Evolutionary conservation across 441 rosid species (phyloP), one percentile per base, ranked within the genome.

Genomic region (Euphorbia schlechtendalii): DNA sequence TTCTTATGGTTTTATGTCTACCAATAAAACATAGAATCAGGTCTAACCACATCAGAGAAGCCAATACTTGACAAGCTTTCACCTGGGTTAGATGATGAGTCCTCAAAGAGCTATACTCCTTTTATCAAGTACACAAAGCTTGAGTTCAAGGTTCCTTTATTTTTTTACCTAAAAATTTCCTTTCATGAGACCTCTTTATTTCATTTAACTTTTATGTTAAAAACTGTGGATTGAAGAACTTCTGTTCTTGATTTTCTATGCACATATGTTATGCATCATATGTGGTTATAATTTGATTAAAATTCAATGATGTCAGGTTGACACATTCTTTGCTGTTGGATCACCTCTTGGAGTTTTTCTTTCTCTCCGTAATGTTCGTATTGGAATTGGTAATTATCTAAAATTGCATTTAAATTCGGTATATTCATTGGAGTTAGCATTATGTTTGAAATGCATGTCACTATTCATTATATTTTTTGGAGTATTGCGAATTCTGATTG

Each of bases 321-420:
- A 93, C 74, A 93, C 98, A 38, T 93, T 90, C 79, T 93, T 87
- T 74, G 99, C 97, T 8, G 97, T 93, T 77, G 99, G 99, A 77
- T 90, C 99, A 38, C 99, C 99, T 74, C 87, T 93, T 61, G 97
- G 99, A 73, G 97, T 90, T 73, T 90, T 93, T 72, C 97, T 90
- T 43, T 82, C 95, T 27, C 95, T 93, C 61, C 90, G 96, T 22
- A 93, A 93, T 70, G 64, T 88, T 63, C 97, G 95, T 61, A 80
- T 93, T 70, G 99, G 98, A 64, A 69, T 85, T 48, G 96, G 97
- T 93, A 90, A 68, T 70, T 11, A 56, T 43, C 57, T 40, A 41
- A 30, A 12, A 28, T 43, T 6, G 2, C 10, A 4, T 40, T n/a
- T 14, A 56, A 46, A 13, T 28, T 41, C 0, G 8, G 3, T 56